Evolutionary conservation across 306 rosid genomes (phyloP), one percentile per base, ranked within the genome.

Genomic region (Gillenia trifoliata): DNA sequence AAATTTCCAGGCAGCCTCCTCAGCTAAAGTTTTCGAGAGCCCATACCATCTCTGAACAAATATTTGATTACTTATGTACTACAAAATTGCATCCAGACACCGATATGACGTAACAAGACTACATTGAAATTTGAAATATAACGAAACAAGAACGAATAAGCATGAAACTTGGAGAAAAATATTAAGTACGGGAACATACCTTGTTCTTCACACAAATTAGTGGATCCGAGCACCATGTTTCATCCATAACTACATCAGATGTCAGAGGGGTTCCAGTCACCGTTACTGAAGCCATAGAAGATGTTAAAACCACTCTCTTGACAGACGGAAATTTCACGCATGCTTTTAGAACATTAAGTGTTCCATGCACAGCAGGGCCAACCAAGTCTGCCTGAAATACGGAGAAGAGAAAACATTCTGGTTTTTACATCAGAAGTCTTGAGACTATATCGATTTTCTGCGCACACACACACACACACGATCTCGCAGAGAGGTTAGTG

Each of bases 291-390:
- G 74, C 75, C 60, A 74, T 68, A 6, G 82, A 77, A 26, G 85
- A 77, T 56, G 85, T 82, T 29, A 82, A 0, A 25, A 82, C 64
- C 6, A 73, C 82, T 20, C 81, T 68, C 72, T 63, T 78, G n/a
- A 82, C 28, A 26, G 79, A 41, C 0, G 73, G 66, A 52, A 20
- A 49, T 56, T 77, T 77, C 6, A 30, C 23, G 50, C 85, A 77
- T 1, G 85, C 77, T 54, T 64, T 62, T 4, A 82, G 79, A 73
- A 82, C 79, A 16, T 77, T 77, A 6, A 62, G 68, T 9, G 79
- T 77, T 43, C 84, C 84, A 8, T 80, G 70, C 52, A 80, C 33
- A 8, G 84, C 77, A 20, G 84, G 84, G n/a, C 65, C 77, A 19
- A 80, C 20, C 38, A 71, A 15, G 25, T 80, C 70, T 19, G 63